Evolutionary conservation across 306 rosid genomes (phyloP).

Genomic region (Pyrus pyrifolia): DNA sequence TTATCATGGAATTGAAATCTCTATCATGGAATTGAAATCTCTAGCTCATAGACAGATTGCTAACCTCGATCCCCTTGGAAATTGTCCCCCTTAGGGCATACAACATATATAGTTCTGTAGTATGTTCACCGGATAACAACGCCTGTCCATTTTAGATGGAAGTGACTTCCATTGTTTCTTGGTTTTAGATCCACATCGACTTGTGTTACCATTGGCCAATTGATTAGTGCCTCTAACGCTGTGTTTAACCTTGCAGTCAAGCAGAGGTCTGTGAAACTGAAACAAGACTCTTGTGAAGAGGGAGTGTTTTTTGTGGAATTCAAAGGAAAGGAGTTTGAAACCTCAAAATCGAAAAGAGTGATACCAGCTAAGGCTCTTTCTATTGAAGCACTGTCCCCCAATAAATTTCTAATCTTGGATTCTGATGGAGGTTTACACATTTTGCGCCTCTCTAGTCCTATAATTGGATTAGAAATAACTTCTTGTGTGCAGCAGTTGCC

Average conservation of each 20-base stretch:
- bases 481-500: conserved; percentile 51
- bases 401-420: conserved; percentile 58
- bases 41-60: conserved; percentile 16
- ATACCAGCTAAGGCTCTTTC: conserved; percentile 56
- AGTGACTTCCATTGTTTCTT: conserved; percentile 16
- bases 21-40: conserved; percentile 19
- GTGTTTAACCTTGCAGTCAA: conserved; percentile 45
- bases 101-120: conserved; percentile 6
- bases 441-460: conserved; percentile 47
- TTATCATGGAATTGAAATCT: conserved; percentile 20
- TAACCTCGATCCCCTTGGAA: not conserved
- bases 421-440: conserved; percentile 70
- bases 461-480: conserved; percentile 44
- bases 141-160: conserved; percentile 3
- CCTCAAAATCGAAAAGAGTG: conserved; percentile 26
- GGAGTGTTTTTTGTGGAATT: conserved; percentile 60
- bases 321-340: conserved; percentile 37
- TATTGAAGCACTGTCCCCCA: conserved; percentile 65
- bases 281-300: conserved; percentile 38
- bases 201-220: not conserved
- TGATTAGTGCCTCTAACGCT: conserved; percentile 23
- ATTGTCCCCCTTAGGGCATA: conserved; percentile 5
- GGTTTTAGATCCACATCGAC: conserved; percentile 4
- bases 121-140: conserved; percentile 8
- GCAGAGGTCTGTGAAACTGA: conserved; percentile 47